Evolutionary conservation across 2,329 filamentous ascomycete species (phyloP), one percentile per base, ranked within the genome.

Genomic region (Dactylonectria macrodidyma): DNA sequence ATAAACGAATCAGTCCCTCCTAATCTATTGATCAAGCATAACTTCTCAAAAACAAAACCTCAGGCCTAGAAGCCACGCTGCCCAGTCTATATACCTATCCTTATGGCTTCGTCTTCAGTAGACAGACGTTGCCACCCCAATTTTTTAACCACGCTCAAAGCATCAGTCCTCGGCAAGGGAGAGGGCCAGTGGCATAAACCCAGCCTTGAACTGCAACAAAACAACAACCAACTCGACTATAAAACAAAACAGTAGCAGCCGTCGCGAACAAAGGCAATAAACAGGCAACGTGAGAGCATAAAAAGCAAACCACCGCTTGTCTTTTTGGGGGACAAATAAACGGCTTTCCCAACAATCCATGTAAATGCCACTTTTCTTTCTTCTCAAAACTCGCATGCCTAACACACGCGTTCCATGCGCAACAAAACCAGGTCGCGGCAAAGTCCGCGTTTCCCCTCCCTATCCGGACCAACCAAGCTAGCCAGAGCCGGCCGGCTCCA

Each of bases 331-430:
- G 51, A 51, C 50, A 61, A 60, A 51, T 54, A 61, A 58, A 57
- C 68, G 14, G 46, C 38, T 55, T 62, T 61, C 52, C 62, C 62
- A 26, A 59, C 26, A 52, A 50, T 67, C 69, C 71, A 46, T 73
- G 63, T 66, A 66, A 71, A 75, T 67, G 54, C 67, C 64, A 71
- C 16, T 71, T 71, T 71, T 71, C 58, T 48, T 67, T 71, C 58
- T 48, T 67, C 63, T 66, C 71, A 71, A 65, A 66, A 47, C 44
- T 24, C 46, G 51, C 44, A 54, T 41, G 59, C 62, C 59, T 44
- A 44, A 48, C 58, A 51, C 52, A 57, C 68, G 60, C 48, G 59
- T 66, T 57, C 54, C 71, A 54, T 51, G 63, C 60, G 66, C 22
- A 66, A 57, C 48, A 50, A 52, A 62, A 55, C 51, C 58, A 55